Evolutionary conservation across 2,329 filamentous ascomycete species (phyloP).

Genomic region (Penicillium sp.): DNA sequence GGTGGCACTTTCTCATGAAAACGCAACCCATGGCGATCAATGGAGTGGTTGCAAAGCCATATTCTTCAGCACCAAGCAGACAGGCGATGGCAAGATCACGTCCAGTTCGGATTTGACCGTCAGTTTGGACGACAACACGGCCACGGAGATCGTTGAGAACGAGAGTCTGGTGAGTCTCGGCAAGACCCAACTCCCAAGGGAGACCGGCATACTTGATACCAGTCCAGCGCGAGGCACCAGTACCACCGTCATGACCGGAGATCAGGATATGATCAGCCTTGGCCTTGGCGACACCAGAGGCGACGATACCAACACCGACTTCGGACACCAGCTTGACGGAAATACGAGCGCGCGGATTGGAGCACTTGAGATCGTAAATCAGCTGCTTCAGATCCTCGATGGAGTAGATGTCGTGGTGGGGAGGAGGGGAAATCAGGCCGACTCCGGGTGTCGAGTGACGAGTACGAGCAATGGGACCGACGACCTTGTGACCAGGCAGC

Average conservation of each 20-base stretch:
- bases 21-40: constrained; percentile 97
- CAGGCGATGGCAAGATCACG: constrained; percentile 93
- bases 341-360: constrained; percentile 85
- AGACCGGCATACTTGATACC: constrained; percentile 96
- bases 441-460: constrained; percentile 96
- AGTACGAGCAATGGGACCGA: constrained; percentile 87
- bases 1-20: constrained; percentile 67
- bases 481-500: constrained; percentile 94
- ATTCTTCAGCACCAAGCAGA: constrained; percentile 95
- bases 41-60: constrained; percentile 92
- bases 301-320: constrained; percentile 95
- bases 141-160: constrained; percentile 95
- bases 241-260: constrained; percentile 94
- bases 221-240: constrained; percentile 94
- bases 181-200: constrained; percentile 93
- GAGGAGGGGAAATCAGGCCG: constrained; percentile 90
- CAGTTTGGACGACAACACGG: constrained; percentile 92
- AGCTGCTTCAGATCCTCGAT: constrained; percentile 98
- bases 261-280: constrained; percentile 97
- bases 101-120: constrained; percentile 89
- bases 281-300: constrained; percentile 94
- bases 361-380: constrained; percentile 96
- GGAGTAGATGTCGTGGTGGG: constrained; percentile 97
- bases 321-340: constrained; percentile 98
- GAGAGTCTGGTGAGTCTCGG: constrained; percentile 93